Base-by-base conservation (phyloP, 306 rosid species). In the Adenanthera pavonina region DNA sequence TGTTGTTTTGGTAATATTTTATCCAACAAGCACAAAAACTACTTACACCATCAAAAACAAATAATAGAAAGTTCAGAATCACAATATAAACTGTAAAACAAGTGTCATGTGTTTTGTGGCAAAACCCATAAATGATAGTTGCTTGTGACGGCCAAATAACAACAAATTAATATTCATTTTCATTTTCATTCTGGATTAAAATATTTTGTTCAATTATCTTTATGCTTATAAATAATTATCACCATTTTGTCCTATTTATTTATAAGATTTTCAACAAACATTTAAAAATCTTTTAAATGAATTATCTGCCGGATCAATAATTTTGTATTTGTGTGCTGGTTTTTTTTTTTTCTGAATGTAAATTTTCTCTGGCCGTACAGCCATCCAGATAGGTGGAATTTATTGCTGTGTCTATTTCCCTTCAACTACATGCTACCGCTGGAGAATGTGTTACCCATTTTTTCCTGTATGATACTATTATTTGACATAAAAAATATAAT, bases 21-120 rank as follows among this genome's bases (percentile, higher is more conserved):
- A 30, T 60, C 16, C 67, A 1, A 3, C 15, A 59, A 9, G 15
- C 40, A 25, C 66, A 30, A 25, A 60, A 36, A 15, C 1, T 15
- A 14, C 46, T 36, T 38, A 16, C 16, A 38, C 47, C 3, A 65
- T 25, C 38, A 6, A 65, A 25, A 15, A 66, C 48, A 66, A 14
- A 36, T 66, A 8, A 33, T 10, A 7, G 64, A 9, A 9, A 62
- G 17, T 12, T 13, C 9, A 34, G 17, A 34, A 62, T 62, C 69
- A 3, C 19, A 13, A 12, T 34, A 30, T 62, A 62, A 62, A 61
- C 36, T 51, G 3, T 9, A 30, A 25, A 0, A 52, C 30, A 6
- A 10, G 44, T 57, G 43, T 10, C 14, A 64, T 76, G n/a, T 35
- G n/a, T 25, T 65, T 66, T 14, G 53, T 51, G 54, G 81, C 59